Conservation (phyloP, 306 rosid genomes). For the Carpinus viminea region DNA sequence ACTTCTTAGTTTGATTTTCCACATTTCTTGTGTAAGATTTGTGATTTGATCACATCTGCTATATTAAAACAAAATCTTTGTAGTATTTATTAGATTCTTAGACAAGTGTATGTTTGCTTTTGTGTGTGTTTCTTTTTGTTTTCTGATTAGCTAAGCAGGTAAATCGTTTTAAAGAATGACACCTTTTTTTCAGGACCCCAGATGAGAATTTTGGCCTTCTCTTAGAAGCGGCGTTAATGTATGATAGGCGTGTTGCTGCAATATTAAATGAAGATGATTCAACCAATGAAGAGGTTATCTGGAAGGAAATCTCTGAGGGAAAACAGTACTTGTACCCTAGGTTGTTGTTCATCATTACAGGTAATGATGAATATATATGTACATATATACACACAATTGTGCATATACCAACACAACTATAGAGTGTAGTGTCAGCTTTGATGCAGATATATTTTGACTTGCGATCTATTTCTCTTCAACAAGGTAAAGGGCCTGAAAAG, state of each 20-base stretch:
- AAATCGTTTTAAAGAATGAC: slow-evolving; percentile 22
- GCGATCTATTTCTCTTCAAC: slow-evolving; percentile 22
- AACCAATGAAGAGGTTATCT: slow-evolving; percentile 61
- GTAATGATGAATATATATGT: slow-evolving; percentile 27
- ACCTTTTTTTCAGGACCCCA: slow-evolving; percentile 66
- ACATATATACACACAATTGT: neutral
- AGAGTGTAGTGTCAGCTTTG: neutral
- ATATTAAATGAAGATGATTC: slow-evolving; percentile 87
- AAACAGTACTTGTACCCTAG: slow-evolving; percentile 77
- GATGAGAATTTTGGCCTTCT: slow-evolving; percentile 96
- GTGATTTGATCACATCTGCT: neutral
- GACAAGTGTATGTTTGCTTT: neutral
- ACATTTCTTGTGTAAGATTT: neutral
- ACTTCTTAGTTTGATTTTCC: neutral
- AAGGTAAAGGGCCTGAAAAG: slow-evolving; percentile 95
- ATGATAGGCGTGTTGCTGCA: slow-evolving; percentile 96
- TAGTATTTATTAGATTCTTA: neutral
- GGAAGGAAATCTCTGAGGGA: slow-evolving; percentile 71
- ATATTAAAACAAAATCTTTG: neutral
- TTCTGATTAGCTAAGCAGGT: slow-evolving; percentile 13
- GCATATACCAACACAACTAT: neutral
- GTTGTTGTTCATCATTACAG: slow-evolving; percentile 84
- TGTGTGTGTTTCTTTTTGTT: neutral
- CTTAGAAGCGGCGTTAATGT: slow-evolving; percentile 97
- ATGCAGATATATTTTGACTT: slow-evolving; percentile 12